A percentile compares a stretch with the other conserved stretches of the same genome.
Evolutionary conservation across 257 asterid species (phyloP).

Genomic region (Solanum sejunctum): DNA sequence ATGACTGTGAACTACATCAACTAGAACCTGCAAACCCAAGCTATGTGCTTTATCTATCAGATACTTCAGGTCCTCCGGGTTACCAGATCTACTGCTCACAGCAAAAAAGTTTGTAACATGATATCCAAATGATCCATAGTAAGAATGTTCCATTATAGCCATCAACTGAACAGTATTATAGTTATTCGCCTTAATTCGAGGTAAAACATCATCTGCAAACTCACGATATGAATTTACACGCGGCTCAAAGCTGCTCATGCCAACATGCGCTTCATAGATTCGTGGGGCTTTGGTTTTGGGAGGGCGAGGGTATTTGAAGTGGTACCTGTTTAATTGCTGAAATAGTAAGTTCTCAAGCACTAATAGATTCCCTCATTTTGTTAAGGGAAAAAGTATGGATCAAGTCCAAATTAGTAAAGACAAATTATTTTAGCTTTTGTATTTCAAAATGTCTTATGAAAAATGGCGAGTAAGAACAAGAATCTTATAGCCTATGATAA

Average conservation of each 20-base stretch:
- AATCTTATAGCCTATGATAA: not conserved
- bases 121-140: slow-evolving; percentile 90
- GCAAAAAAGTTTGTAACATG: slow-evolving; percentile 95
- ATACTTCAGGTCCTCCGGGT: slow-evolving; percentile 94
- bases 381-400: not conserved
- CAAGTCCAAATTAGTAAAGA: not conserved
- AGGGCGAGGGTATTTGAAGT: slow-evolving; percentile 68
- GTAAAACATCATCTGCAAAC: slow-evolving; percentile 80
- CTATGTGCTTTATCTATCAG: slow-evolving; percentile 90
- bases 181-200: slow-evolving; percentile 71
- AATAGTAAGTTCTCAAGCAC: not conserved
- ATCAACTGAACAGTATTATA: slow-evolving; percentile 91
- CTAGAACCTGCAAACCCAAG: slow-evolving; percentile 72
- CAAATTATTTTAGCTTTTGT: not conserved
- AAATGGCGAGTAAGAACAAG: not conserved
- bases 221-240: slow-evolving; percentile 68
- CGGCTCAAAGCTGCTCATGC: slow-evolving; percentile 88
- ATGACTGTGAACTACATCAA: slow-evolving; percentile 98
- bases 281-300: slow-evolving; percentile 75
- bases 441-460: not conserved
- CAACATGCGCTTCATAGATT: slow-evolving; percentile 96
- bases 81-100: slow-evolving; percentile 85
- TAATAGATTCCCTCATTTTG: not conserved
- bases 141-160: slow-evolving; percentile 98
- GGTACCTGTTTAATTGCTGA: slow-evolving; percentile 46